Evolutionary conservation across 768 basidiomycete species (phyloP).

Genomic region (Melanogaster broomeanus): DNA sequence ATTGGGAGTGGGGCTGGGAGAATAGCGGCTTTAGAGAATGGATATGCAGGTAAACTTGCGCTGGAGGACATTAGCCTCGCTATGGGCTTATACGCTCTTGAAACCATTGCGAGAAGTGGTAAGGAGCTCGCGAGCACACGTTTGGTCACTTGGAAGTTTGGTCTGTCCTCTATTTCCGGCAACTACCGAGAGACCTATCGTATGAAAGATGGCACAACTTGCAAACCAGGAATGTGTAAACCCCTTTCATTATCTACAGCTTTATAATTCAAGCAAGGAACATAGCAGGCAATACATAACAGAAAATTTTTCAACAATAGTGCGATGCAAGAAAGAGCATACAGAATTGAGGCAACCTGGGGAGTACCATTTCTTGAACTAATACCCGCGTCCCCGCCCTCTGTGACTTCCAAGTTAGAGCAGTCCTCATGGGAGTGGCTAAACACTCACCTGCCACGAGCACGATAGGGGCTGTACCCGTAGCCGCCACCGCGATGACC

Average conservation of each 20-base stretch:
- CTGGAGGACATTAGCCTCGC: slow-evolving; percentile 27
- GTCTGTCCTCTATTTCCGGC: no score
- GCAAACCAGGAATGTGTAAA: background rate
- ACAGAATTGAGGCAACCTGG: slow-evolving; percentile 7
- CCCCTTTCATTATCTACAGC: slow-evolving; percentile 28
- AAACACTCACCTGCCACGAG: slow-evolving; percentile 69
- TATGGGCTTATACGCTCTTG: slow-evolving; percentile 9
- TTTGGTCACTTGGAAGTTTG: background rate
- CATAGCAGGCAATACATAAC: slow-evolving; percentile 27
- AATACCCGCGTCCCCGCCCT: slow-evolving; percentile 75
- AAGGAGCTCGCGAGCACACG: background rate
- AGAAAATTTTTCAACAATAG: slow-evolving; percentile 20
- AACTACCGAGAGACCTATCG: slow-evolving; percentile 23
- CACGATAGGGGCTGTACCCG: slow-evolving; percentile 56
- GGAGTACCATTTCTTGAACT: slow-evolving; percentile 21
- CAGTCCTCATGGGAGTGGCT: slow-evolving; percentile 8
- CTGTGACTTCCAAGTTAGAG: slow-evolving; percentile 35
- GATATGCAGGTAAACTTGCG: slow-evolving; percentile 42
- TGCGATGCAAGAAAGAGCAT: slow-evolving; percentile 6
- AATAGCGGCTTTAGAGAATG: slow-evolving; percentile 73
- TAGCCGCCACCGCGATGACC: slow-evolving; percentile 56
- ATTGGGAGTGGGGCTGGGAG: slow-evolving; percentile 47
- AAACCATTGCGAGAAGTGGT: slow-evolving; percentile 6
- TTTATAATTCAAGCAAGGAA: slow-evolving; percentile 23
- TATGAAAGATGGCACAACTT: no score